Evolutionary conservation across 2,329 filamentous ascomycete species (phyloP), one percentile per base, ranked within the genome.

Genomic region (Penicillium olsonii): DNA sequence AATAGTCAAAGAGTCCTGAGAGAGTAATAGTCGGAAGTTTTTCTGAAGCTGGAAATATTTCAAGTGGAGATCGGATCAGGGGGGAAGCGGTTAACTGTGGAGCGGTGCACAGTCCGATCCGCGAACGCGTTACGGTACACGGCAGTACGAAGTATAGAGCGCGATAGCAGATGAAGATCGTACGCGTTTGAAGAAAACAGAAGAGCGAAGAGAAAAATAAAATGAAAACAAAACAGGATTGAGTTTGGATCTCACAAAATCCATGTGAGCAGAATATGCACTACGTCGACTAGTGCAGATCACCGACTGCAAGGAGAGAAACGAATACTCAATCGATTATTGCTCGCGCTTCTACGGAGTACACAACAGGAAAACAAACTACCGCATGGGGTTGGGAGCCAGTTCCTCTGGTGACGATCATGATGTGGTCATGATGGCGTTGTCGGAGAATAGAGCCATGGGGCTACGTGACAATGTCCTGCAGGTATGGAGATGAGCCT

Each of bases 381-480:
- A 31, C 33, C 26, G 5, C 14, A 17, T 35, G 33, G 33, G 33
- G 33, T 8, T 48, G 37, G 5, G 18, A 11, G n/a, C 43, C 33
- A 9, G 27, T 33, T 24, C 26, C 29, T 46, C n/a, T 8, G 18
- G 11, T 34, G 18, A 20, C 34, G 4, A 44, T 56, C 55, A 58
- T 50, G 17, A 54, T 58, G 49, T 18, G 44, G 45, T 61, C 51
- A 58, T 55, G 12, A 45, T 61, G 56, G 54, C 52, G 56, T 59
- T 19, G 11, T 19, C 34, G 42, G 35, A 45, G 29, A 31, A 31
- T 31, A 31, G 29, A 31, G 12, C 29, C 4, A 31, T 11, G 10
- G 26, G 29, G 12, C 29, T 6, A 29, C 6, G 5, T 4, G 12
- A 31, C 29, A 14, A 31, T 31, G 29, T 31, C 12, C 29, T 31